These are phyloP conservation scores for Fusarium sp. DNA, from an alignment of 2,329 filamentous ascomycete species.

Conservation along the genomic window DNA sequence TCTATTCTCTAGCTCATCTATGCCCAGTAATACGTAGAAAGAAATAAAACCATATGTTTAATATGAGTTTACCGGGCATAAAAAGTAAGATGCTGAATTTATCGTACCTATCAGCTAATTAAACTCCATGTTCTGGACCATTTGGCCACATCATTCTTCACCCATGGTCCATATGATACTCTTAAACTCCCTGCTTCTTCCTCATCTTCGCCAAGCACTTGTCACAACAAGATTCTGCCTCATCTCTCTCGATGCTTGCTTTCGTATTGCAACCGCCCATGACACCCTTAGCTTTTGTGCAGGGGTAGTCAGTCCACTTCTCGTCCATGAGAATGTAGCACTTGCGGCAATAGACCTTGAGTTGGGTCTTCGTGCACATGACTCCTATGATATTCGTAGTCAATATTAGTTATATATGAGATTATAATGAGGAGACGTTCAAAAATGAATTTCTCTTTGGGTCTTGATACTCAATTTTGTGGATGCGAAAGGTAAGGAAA, in stretches of 20 bases:
- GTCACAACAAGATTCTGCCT: not conserved
- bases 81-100: no score
- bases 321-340: slow-evolving; percentile 2
- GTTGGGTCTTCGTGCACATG: slow-evolving; percentile 3
- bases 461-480: not conserved
- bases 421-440: not conserved
- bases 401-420: not conserved
- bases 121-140: no score
- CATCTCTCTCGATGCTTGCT: not conserved
- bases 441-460: not conserved
- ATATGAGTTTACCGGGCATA: no score
- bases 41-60: no score
- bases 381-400: rapidly evolving
- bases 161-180: no score
- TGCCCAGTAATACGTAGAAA: no score
- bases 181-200: not conserved
- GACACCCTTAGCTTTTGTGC: not conserved
- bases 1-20: no score
- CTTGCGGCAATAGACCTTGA: not conserved
- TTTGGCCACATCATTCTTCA: not conserved
- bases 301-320: not conserved
- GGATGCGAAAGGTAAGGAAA: no score
- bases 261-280: not conserved
- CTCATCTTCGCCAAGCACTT: slow-evolving; percentile 7
- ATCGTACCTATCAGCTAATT: no score